A percentile compares a stretch with the other conserved stretches of the same genome.
phyloP scores from a whole-genome alignment of 768 basidiomycete species.

The Mycena vitilis region DNA sequence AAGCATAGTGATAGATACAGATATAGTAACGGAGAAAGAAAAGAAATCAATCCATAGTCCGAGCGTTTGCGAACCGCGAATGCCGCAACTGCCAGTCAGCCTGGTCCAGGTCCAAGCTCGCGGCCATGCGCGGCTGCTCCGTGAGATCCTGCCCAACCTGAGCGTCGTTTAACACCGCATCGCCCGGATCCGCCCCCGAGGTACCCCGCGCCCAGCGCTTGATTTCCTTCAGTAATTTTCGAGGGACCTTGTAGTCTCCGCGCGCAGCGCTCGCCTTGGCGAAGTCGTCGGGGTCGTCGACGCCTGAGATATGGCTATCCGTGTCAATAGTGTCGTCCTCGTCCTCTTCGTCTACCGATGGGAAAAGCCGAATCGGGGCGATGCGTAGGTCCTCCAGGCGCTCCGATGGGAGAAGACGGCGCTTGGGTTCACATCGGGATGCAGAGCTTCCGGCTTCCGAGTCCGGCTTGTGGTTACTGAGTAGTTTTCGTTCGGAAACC shows the following conservation, averaged over 20 bases:
- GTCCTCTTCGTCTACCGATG: constrained; percentile 1
- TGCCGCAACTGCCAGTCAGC: neutral
- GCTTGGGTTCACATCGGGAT: constrained; percentile 13
- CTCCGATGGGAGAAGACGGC: constrained; percentile 18
- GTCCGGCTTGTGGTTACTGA: neutral
- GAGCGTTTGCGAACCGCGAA: too few species aligned
- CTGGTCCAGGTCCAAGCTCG: constrained; percentile 14
- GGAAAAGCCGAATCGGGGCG: neutral
- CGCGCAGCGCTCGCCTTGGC: constrained; percentile 1
- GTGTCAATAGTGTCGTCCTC: neutral
- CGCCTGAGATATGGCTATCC: constrained; percentile 10
- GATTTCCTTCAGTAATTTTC: neutral
- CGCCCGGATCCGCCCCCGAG: neutral
- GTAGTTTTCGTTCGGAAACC: too few species aligned
- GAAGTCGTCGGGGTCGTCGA: constrained; percentile 8
- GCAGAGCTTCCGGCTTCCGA: constrained; percentile 8
- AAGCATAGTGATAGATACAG: too few species aligned
- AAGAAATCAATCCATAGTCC: too few species aligned
- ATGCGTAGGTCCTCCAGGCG: neutral
- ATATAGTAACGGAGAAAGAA: too few species aligned
- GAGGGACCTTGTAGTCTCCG: neutral
- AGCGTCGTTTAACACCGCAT: neutral
- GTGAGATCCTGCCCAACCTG: constrained; percentile 10
- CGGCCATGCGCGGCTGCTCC: constrained; percentile 14
- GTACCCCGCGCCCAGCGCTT: constrained; percentile 3